Base-by-base conservation (phyloP, 2,329 filamentous ascomycete species). In the Metarhizium anisopliae region DNA sequence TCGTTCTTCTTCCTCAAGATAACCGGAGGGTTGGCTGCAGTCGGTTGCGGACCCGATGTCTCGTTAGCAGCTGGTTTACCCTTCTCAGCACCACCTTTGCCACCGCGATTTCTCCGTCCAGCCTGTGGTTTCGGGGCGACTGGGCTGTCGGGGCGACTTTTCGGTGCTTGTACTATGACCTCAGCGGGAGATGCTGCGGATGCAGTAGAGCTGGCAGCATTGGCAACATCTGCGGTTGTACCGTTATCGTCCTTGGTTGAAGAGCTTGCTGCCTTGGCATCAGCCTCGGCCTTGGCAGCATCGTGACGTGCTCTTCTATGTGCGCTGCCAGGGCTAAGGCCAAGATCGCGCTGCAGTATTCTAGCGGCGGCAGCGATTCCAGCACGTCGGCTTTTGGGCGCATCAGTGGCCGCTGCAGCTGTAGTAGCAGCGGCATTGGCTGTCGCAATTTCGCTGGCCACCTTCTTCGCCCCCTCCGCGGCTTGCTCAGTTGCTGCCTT, bases 321-420 rank as follows among this genome's bases (percentile, higher is more conserved):
- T 14, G 83, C 80, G 62, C 80, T 82, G 42, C 82, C 82, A 11
- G 82, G 81, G 57, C 80, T 85, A 1, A 87, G 75, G 20, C 84
- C 84, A 18, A 87, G 74, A 59, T 88, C 84, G 38, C 84, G 79
- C 66, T 86, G 83, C 18, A 88, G 64, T 54, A 87, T 82, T 16
- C 83, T 78, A 11, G 84, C 83, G 11, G 84, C 83, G 8, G 82
- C 81, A 35, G 82, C 77, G 53, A 86, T 84, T n/a, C 78, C 81
- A 6, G 79, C 78, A 47, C 80, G 75, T 32, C 81, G 79, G 56
- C 76, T 82, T 68, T 83, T 85, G 2, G 77, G 42, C 10, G 10
- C 51, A 14, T 58, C 56, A 11, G 35, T 38, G 13, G 53, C 14
- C 10, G 20, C 25, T 35, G 53, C 36, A n/a, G 10, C 20, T 10